Base-by-base conservation (phyloP, 1,284 basidiomycete genomes). In the Fistulinella staudtii region DNA sequence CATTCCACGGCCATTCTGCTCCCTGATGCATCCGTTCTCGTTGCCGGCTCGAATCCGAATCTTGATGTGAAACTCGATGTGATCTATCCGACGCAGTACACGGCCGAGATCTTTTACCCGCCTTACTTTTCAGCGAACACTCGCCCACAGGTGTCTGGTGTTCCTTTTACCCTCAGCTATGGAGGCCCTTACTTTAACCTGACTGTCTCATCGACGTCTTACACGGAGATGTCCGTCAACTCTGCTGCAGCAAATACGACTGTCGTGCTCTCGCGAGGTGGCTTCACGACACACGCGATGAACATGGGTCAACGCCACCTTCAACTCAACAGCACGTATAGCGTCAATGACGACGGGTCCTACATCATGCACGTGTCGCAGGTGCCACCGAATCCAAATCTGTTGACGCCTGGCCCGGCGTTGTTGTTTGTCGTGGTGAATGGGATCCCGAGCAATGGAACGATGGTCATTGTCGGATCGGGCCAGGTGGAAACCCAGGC, bases 231-330 rank as follows among this genome's bases (percentile, higher is more conserved):
- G 11, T 72, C 81, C 5, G 73, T 78, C 18, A 84, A 85, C 53
- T 72, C 76, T 43, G 85, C 84, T 4, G 85, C 84, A 11, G 78
- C 81, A 45, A 84, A 83, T 55, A 88, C 93, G 31, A 86, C 81
- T 17, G 86, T 94, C 15, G 80, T 84, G 45, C 68, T 98, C 53
- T 74, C 90, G 50, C 87, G 95, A 47, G 78, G 84, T 23, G 94
- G 94, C 7, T 97, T 93, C 73, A 91, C 90, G 1, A 97, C 93
- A 0, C 94, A 97, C 66, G 93, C 84, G 21, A 89, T 97, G 81
- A 94, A 94, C 73, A 93, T 92, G 87, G 89, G 89, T 18, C 89
- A 91, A 64, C 77, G 89, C n/a, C 74, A 72, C 50, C 55, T 89
- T 47, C 80, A 87, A 61, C 71, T 93, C 45, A 85, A 90, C 66